These are phyloP conservation scores for Acanthamoeba healyi DNA, from an alignment of 208 protist genomes.

Conservation along the genomic window DNA sequence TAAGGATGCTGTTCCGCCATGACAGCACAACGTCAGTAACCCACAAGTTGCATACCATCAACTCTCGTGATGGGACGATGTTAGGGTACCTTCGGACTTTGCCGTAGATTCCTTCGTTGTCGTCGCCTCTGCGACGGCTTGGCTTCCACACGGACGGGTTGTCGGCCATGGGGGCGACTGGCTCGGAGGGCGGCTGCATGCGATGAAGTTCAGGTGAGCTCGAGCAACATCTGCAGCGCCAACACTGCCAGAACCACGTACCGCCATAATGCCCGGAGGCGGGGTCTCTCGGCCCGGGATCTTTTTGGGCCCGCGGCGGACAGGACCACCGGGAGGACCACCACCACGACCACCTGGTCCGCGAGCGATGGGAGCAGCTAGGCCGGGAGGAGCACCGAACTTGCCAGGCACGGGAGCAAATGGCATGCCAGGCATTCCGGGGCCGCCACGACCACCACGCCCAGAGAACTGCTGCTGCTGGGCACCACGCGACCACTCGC, in stretches of 20 bases:
- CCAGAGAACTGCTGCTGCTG: background rate
- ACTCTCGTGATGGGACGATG: too few species aligned
- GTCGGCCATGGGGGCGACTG: constrained; percentile 6
- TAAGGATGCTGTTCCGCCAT: background rate
- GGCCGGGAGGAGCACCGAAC: background rate
- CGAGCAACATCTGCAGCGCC: too few species aligned
- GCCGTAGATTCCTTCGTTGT: constrained; percentile 49
- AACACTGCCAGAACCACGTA: background rate
- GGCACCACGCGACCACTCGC: constrained; percentile 24
- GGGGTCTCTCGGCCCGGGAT: background rate
- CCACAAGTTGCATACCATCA: too few species aligned
- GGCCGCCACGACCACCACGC: background rate
- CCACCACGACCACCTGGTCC: background rate
- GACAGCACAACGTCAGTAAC: too few species aligned
- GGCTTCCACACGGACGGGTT: background rate
- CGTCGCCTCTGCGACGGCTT: constrained; percentile 66
- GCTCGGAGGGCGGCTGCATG: background rate
- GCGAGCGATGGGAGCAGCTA: background rate
- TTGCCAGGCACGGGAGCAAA: constrained; percentile 6
- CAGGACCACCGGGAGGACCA: background rate
- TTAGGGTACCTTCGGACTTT: constrained; percentile 36
- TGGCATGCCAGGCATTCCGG: background rate
- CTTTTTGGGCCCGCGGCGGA: background rate
- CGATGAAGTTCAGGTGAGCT: background rate
- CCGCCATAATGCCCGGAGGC: background rate